These are phyloP conservation scores for Fistulinella staudtii DNA, from an alignment of 1,284 basidiomycete species.

Conservation along the genomic window DNA sequence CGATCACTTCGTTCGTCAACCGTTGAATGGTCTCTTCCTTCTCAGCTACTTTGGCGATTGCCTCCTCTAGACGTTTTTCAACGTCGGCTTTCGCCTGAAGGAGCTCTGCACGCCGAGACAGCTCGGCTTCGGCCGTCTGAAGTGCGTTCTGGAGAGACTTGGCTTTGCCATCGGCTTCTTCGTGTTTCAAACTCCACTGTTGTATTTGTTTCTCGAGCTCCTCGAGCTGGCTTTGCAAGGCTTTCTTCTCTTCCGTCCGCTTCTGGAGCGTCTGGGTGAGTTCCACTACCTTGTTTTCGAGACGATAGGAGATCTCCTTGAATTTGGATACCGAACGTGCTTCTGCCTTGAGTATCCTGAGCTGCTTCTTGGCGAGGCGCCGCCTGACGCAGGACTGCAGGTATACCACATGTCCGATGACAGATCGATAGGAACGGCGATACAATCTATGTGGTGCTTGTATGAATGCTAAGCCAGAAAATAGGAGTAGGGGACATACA, in stretches of 20 bases:
- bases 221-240: conserved; percentile 69
- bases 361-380: conserved; percentile 81
- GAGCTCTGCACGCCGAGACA: conserved; percentile 75
- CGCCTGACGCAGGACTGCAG: conserved; percentile 93
- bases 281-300: conserved; percentile 99
- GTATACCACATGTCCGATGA: conserved; percentile 76
- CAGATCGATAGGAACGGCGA: conserved; percentile 59
- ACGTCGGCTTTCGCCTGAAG: conserved; percentile 74
- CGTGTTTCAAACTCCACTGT: conserved; percentile 83
- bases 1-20: conserved; percentile 73
- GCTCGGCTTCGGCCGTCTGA: conserved; percentile 69
- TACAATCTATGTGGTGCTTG: conserved; percentile 46
- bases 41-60: conserved; percentile 70
- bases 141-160: conserved; percentile 74
- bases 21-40: conserved; percentile 84
- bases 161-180: conserved; percentile 81
- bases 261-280: conserved; percentile 95
- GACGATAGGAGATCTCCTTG: conserved; percentile 97
- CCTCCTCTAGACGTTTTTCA: conserved; percentile 81
- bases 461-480: conserved; percentile 6
- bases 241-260: conserved; percentile 90
- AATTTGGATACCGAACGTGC: conserved; percentile 97
- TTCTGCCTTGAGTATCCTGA: conserved; percentile 81
- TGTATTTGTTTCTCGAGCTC: conserved; percentile 85
- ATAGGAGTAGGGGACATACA: conserved; percentile 58